Percentiles rank a stretch among this genome's conserved stretches.
Conservation (phyloP, 768 basidiomycete species). For the Lentinula raphanica region DNA sequence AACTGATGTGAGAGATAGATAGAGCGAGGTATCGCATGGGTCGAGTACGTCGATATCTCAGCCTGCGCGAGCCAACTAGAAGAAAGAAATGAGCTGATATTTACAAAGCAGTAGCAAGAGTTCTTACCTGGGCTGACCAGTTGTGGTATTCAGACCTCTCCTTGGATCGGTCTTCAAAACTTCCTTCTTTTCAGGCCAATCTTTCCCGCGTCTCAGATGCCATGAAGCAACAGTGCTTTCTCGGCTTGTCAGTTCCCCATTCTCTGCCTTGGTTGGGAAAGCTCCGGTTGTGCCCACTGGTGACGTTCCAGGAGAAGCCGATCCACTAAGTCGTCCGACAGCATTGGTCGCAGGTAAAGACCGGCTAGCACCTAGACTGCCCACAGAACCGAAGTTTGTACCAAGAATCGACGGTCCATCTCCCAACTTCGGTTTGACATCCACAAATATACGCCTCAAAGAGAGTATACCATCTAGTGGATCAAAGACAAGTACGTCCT, state of each 20-base stretch:
- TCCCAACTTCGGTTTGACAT: constrained; percentile 17
- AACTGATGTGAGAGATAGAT: constrained; percentile 87
- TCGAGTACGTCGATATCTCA: constrained; percentile 73
- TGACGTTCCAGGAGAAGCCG: constrained; percentile 10
- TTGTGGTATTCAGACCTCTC: constrained; percentile 6
- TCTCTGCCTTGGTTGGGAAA: constrained; percentile 12
- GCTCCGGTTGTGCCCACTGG: not conserved
- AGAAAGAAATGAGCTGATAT: not conserved
- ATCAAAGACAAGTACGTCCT: constrained; percentile 68
- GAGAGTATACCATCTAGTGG: constrained; percentile 50
- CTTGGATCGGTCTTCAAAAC: constrained; percentile 14
- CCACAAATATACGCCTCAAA: constrained; percentile 48
- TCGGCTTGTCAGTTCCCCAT: constrained; percentile 31
- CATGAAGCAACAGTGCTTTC: constrained; percentile 56
- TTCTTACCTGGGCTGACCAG: constrained; percentile 29
- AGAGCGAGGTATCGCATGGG: constrained; percentile 59
- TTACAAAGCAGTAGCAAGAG: constrained; percentile 6
- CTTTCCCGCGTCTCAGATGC: constrained; percentile 47
- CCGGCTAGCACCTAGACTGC: constrained; percentile 37
- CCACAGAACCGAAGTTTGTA: not conserved
- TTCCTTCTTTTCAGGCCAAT: constrained; percentile 49
- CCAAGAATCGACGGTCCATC: constrained; percentile 5
- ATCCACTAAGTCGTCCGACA: constrained; percentile 34
- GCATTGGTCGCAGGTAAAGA: constrained; percentile 37
- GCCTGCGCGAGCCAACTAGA: constrained; percentile 69